These are phyloP conservation scores for Taphrina sp. DNA, from an alignment of 1,139 yeast species.

Conservation along the genomic window DNA sequence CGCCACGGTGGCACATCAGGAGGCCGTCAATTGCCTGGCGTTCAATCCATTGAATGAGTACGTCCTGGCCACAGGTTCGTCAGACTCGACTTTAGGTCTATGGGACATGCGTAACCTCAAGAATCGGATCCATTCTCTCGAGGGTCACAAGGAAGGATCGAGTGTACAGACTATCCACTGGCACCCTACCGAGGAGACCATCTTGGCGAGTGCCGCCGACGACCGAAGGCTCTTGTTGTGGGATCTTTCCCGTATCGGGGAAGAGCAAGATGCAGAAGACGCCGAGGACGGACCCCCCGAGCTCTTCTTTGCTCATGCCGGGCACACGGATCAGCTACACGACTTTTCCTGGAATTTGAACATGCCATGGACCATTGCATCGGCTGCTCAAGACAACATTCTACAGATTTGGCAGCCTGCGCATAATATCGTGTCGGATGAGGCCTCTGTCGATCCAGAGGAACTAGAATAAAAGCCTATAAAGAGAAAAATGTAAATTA, in stretches of 20 bases:
- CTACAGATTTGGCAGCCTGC: constrained; percentile 68
- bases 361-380: constrained; percentile 73
- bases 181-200: constrained; percentile 62
- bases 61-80: constrained; percentile 68
- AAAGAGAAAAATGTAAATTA: too few species aligned
- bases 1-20: constrained; percentile 45
- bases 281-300: constrained; percentile 47
- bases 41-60: constrained; percentile 59
- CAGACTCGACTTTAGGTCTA: constrained; percentile 56
- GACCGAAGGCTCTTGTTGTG: constrained; percentile 72
- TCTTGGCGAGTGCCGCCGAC: constrained; percentile 69
- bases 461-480: constrained; percentile 9
- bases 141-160: constrained; percentile 56
- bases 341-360: constrained; percentile 68
- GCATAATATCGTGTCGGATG: constrained; percentile 29
- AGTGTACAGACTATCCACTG: constrained; percentile 67
- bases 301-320: constrained; percentile 73
- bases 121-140: constrained; percentile 41
- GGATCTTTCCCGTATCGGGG: constrained; percentile 54
- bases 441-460: constrained; percentile 19
- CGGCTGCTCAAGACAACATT: constrained; percentile 86
- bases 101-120: constrained; percentile 65
- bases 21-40: constrained; percentile 64
- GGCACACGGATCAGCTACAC: constrained; percentile 84
- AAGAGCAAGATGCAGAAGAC: constrained; percentile 48